Conservation (phyloP, 1,284 basidiomycete genomes). For the Tetrapyrgos nigripes region DNA sequence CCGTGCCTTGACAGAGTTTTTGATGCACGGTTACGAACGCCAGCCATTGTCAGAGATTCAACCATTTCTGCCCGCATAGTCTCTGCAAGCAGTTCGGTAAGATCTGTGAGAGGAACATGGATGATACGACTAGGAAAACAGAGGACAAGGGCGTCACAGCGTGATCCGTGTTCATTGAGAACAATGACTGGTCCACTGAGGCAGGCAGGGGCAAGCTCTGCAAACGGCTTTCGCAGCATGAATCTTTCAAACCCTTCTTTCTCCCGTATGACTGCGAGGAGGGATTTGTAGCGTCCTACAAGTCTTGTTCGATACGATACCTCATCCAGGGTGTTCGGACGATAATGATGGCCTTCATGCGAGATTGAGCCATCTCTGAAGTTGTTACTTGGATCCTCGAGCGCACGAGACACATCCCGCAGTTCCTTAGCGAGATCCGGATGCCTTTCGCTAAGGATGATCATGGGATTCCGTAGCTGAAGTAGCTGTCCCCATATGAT, state of each 20-base stretch:
- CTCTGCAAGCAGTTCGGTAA: background rate
- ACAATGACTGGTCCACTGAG: background rate
- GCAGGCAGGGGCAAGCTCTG: background rate
- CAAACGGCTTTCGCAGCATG: background rate
- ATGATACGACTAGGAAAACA: background rate
- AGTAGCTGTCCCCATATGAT: conserved; percentile 28
- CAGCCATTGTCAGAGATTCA: background rate
- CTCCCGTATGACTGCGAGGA: background rate
- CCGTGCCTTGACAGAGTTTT: background rate
- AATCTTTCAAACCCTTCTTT: background rate
- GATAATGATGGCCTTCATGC: background rate
- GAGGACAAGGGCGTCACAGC: conserved; percentile 5
- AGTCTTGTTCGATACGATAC: conserved; percentile 13
- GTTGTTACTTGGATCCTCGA: background rate
- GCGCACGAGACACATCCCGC: conserved; percentile 3
- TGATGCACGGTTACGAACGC: background rate
- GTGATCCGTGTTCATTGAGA: background rate
- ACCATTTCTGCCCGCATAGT: background rate
- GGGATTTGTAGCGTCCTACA: conserved; percentile 17
- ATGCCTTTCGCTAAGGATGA: conserved; percentile 16
- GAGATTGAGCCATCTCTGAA: background rate
- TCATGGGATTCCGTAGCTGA: conserved; percentile 24
- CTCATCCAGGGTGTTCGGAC: background rate
- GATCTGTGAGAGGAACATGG: background rate
- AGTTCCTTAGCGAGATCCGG: conserved; percentile 22